Evolutionary conservation across 2,329 filamentous ascomycete genomes (phyloP), one percentile per base, ranked within the genome.

Genomic region (Neopestalotiopsis sp.): DNA sequence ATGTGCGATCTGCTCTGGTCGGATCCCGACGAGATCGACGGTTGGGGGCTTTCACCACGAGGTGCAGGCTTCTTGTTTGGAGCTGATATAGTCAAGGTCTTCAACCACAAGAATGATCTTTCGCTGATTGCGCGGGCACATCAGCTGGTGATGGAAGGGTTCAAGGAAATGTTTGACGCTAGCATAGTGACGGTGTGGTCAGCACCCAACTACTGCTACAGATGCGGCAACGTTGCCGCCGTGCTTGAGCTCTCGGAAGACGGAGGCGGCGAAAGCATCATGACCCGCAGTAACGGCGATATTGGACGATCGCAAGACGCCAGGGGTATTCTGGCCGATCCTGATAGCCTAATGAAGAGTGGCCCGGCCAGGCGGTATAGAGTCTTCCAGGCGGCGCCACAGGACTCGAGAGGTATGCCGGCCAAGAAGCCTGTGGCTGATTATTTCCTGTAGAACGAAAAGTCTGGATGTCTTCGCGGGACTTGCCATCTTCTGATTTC

Each of bases 1-100:
- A 99, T 99, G 96, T 99, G 96, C 81, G 96, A 99, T 80, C 86
- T 99, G 0, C 88, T 99, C 2, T 99, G 96, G 96, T 98, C 94
- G 0, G 96, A 99, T 77, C 96, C 96, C 0, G 96, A 99, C 80
- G 96, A 99, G 75, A 97, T 98, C 71, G 95, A 98, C 78, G 95
- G 95, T 69, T 99, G 96, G 96, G 95, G 95, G 12, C 84, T 98
- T 5, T 97, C 94, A 1, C 96, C 96, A 0, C 94, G 95, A 49
- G 96, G 96, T 10, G 96, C 96, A 0, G 96, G 96, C 0, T 99
- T 98, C 83, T 86, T 98, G 13, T 99, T 99, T 74, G 96, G 96
- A 65, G 91, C 93, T 3, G 95, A 98, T 78, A 98, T 98, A 69
- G 95, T 98, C 76, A 97, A 96, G 76, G 90, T 91, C 72, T 99